phyloP scores from a whole-genome alignment of 2,329 filamentous ascomycete genomes.

The Acrodontium crateriforme region DNA sequence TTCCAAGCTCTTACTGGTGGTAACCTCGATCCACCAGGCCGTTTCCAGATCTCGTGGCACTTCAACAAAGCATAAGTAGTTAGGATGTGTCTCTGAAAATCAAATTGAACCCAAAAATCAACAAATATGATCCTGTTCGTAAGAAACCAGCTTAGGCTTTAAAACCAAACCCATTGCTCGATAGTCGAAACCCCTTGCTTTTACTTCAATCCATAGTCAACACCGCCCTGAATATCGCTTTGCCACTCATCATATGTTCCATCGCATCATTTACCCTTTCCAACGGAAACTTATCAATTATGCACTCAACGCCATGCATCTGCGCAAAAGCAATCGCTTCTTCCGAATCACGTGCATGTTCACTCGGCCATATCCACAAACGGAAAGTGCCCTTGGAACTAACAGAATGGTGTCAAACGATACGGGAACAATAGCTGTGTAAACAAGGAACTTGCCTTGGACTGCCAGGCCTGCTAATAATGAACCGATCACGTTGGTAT shows the following conservation, averaged over 20 bases:
- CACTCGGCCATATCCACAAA: constrained; percentile 40
- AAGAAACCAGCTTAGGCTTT: no score
- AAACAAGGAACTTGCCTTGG: constrained; percentile 45
- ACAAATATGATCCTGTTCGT: no score
- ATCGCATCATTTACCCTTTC: constrained; percentile 38
- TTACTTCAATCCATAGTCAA: constrained; percentile 36
- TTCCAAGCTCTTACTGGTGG: not conserved
- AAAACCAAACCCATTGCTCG: no score
- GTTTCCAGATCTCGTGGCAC: constrained; percentile 1
- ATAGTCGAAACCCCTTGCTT: no score
- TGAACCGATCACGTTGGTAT: constrained; percentile 39
- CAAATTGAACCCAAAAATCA: no score
- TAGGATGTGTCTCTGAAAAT: no score
- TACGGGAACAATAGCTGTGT: constrained; percentile 37
- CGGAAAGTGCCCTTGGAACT: no score
- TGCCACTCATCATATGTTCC: constrained; percentile 36
- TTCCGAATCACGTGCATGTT: constrained; percentile 39
- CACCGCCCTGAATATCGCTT: constrained; percentile 38
- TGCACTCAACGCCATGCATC: constrained; percentile 35
- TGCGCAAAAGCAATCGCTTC: constrained; percentile 39
- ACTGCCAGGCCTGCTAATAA: constrained; percentile 41
- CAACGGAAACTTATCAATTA: constrained; percentile 41
- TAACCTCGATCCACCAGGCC: not conserved
- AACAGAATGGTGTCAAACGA: constrained; percentile 29
- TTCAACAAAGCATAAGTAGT: no score